Evolutionary conservation across 2,329 filamentous ascomycete genomes (phyloP), one percentile per base, ranked within the genome.

Genomic region (Xenosphaeropsis pyriputrescens): DNA sequence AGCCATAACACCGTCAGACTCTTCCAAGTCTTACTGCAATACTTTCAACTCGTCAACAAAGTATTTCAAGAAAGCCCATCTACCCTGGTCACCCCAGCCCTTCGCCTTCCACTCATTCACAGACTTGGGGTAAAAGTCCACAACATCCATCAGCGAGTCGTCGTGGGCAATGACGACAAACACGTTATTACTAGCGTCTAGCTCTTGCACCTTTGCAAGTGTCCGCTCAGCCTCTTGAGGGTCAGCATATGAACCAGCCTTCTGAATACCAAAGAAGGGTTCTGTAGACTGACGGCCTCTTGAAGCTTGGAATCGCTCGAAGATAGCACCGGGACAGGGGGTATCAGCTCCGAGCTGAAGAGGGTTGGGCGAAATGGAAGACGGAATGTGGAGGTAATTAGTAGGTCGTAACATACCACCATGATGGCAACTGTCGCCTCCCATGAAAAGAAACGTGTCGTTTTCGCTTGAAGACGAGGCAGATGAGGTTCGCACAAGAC

Each of bases 11-110:
- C 22, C 22, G 22, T 26, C 22, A 19, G 5, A 5, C 22, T 26
- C 8, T 26, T 26, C 12, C 8, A 26, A 9, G 22, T 9, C 5
- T 26, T 26, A 26, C 8, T 26, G 8, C 22, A 5, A 26, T 9
- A 6, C 22, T 26, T 26, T 11, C 22, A 26, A 6, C 12, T 26
- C 65, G 18, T 55, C 49, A 6, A 59, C 56, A 45, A 68, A 69
- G 40, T 72, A 68, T 29, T 53, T 57, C 45, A 73, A 49, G 46
- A 72, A 74, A 38, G 56, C 47, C 62, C 68, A 75, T 29, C 59
- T 51, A 1, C 52, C 52, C 43, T 64, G 61, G 34, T 57, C 46
- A n/a, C 52, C 59, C 62, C 63, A 66, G 0, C 58, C 62, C 45
- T 67, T 64, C 40, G 55, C 44, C 40, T 52, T 50, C 50, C 66